Evolutionary conservation across 176 grass and related monocot species (phyloP), one percentile per base, ranked within the genome.

Genomic region (Poa pratensis): DNA sequence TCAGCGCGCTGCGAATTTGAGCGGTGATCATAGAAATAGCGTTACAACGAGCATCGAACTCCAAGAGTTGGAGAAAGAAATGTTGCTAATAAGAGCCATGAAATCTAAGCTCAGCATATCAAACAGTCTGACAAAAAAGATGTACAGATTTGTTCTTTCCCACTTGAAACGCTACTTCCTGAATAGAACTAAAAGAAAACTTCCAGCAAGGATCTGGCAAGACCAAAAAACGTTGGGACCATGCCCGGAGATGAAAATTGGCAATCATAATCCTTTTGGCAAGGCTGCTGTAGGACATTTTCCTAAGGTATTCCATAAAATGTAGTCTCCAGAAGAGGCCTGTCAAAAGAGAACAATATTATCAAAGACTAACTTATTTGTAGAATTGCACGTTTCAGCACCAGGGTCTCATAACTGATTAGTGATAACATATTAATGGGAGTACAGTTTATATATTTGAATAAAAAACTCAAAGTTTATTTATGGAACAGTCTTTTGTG

Each of bases 291-390:
- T 85, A 32, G 93, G 92, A 40, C 92, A 94, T 86, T 78, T 94
- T 76, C 92, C 89, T 51, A 94, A 86, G 57, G 92, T 94, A 82
- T 94, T 94, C 92, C 92, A 94, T 55, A 94, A 48, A 80, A 94
- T 88, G 79, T 94, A 94, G 73, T 92, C 90, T 84, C 93, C 93
- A 50, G 93, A 88, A 54, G 93, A 92, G 67, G 71, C 90, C 93
- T 95, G 88, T n/a, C 15, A 79, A 88, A 84, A 16, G 15, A 46
- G n/a, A 65, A 54, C 26, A 68, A 48, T 43, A 22, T 53, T 43
- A 77, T 18, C 52, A 61, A 76, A 89, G 39, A 28, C 27, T 20
- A 76, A 32, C 55, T 40, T 22, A 59, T 57, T 40, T 7, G 67
- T 19, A 26, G 16, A 52, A 51, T 63, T 75, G 23, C 2, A 3